Evolutionary conservation across 2,329 filamentous ascomycete genomes (phyloP), one percentile per base, ranked within the genome.

Genomic region (Arthrocladium fulminans): DNA sequence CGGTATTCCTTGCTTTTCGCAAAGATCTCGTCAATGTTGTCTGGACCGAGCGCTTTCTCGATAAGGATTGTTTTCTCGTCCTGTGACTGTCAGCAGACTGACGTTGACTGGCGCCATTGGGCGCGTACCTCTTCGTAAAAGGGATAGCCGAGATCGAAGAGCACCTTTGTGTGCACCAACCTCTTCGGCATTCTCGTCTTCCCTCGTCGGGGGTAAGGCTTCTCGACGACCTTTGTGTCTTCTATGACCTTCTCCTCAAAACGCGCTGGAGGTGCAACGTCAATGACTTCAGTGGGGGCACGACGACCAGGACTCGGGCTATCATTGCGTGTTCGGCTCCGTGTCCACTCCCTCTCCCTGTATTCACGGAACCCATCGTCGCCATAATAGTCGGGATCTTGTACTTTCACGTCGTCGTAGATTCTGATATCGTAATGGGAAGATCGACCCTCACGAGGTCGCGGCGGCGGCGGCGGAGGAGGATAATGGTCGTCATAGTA

Each of bases 21-120:
- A 59, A 96, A 84, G 38, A 96, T 75, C 60, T 94, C 85, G 58
- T 96, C 88, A 54, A 96, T 96, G 59, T 95, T 88, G 15, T 90
- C 81, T 59, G 94, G 89, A 13, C 87, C 86, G 3, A 97, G 75
- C 8, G 90, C 89, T 61, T 86, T 84, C 57, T 85, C 80, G 27
- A 97, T 81, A 45, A 95, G 78, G 58, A 92, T 80, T 19, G 84
- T 84, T 37, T 53, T 53, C 57, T 84, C 83, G 32, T 84, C 87
- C 86, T 92, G 51, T 43, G 29, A 27, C 48, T 45, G 54, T 76
- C 51, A 71, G 68, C 34, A 48, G 46, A 37, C 17, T 8, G 44
- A n/a, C 38, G 35, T 29, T 32, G 15, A 13, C 45, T 22, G 30
- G 8, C 9, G 30, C 5, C n/a, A 22, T 3, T 27, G 23, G 27